Percentiles rank a stretch among this genome's conserved stretches.
Conservation (phyloP, 2,329 filamentous ascomycete species). For the Ophiostoma tasmaniense region DNA sequence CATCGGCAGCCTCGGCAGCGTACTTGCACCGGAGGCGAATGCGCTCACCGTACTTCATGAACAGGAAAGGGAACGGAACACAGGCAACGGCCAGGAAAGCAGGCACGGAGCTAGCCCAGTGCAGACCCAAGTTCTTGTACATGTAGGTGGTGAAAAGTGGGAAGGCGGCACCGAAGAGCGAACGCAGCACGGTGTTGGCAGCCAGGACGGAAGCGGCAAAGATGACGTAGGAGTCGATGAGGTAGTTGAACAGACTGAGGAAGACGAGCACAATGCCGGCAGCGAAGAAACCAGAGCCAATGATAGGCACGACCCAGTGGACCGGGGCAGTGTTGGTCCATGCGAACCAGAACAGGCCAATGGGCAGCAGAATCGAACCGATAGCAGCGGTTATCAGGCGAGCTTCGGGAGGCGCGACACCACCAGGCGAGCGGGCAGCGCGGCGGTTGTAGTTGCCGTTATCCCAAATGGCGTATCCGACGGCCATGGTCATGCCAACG, state of each 20-base stretch:
- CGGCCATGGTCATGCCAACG: constrained; percentile 54
- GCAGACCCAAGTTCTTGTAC: constrained; percentile 55
- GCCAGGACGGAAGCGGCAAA: constrained; percentile 69
- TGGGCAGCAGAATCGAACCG: constrained; percentile 53
- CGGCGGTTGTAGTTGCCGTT: constrained; percentile 45
- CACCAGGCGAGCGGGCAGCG: constrained; percentile 35
- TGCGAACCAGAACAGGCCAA: constrained; percentile 60
- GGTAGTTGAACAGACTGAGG: constrained; percentile 56
- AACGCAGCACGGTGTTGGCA: constrained; percentile 62
- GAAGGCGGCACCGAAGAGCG: constrained; percentile 63
- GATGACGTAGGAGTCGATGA: constrained; percentile 63
- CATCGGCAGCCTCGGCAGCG: constrained; percentile 55
- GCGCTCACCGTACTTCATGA: constrained; percentile 59
- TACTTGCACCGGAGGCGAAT: constrained; percentile 64
- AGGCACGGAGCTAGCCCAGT: constrained; percentile 67
- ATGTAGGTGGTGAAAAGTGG: constrained; percentile 60
- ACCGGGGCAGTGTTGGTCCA: constrained; percentile 49
- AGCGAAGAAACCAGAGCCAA: constrained; percentile 33
- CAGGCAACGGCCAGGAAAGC: constrained; percentile 66
- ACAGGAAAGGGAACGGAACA: constrained; percentile 65
- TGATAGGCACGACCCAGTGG: constrained; percentile 31
- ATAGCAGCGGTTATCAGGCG: constrained; percentile 54
- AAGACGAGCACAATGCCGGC: constrained; percentile 53
- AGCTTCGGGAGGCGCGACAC: constrained; percentile 57
- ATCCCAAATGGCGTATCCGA: constrained; percentile 46